Base-by-base conservation (phyloP, 179 eudicot species). In the Sideroxylon spinosum region DNA sequence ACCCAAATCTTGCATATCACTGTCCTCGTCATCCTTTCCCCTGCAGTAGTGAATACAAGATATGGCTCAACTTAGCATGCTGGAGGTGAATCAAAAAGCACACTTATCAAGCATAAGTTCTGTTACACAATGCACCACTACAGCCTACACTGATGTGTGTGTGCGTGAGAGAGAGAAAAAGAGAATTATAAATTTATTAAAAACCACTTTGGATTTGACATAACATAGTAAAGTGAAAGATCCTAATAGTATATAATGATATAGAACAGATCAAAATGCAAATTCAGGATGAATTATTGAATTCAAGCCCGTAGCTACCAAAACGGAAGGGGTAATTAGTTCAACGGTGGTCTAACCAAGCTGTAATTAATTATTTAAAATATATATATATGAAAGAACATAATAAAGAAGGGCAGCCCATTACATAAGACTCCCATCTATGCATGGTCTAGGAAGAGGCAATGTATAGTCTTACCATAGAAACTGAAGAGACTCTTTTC, bases 21-120 rank as follows among this genome's bases (percentile, higher is more conserved):
- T 81, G 73, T 90, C 96, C 82, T 87, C 97, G 23, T 93, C 98
- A 68, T 82, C 91, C 80, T 89, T 90, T 53, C 85, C 94, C 85
- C 97, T 91, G 83, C 52, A 76, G 14, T 26, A 53, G 52, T 19
- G 23, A 71, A 82, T 57, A 57, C 23, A 74, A 12, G 9, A 74
- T 9, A 11, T 44, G 37, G 55, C 78, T 67, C 71, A 13, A 79
- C 65, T 20, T 22, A 57, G 11, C 73, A 72, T 52, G 53, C 66
- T 23, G 12, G 32, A 57, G 1, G 19, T 16, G 20, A 65, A 52
- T 7, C 9, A 44, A 49, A 63, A 19, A 14, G 46, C n/a, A 12
- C 3, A 73, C 9, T 65, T 6, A 14, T 8, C 28, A 22, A 49
- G 32, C 44, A 66, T 17, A 66, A 17, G 11, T 14, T 5, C 19